A percentile compares a stretch with the other conserved stretches of the same genome.
These are phyloP conservation scores for Graphium sp. DNA, from an alignment of 2,329 filamentous ascomycete species.

Conservation along the genomic window DNA sequence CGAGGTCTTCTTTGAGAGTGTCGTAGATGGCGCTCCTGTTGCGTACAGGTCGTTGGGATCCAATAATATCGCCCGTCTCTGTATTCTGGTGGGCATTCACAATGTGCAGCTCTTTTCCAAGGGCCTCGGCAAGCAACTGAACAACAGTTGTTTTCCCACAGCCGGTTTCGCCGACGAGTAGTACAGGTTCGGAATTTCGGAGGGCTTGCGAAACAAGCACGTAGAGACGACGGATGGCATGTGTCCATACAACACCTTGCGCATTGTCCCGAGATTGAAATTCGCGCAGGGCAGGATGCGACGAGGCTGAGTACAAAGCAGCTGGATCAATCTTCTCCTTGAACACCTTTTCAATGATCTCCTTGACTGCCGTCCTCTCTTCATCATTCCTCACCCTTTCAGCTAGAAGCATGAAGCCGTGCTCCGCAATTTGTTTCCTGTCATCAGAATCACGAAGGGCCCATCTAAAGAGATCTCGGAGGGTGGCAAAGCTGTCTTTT, in stretches of 20 bases:
- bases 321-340: slow-evolving; percentile 66
- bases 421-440: slow-evolving; percentile 72
- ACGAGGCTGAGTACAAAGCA: slow-evolving; percentile 49
- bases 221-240: slow-evolving; percentile 82
- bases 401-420: slow-evolving; percentile 91
- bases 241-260: slow-evolving; percentile 78
- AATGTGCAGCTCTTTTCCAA: slow-evolving; percentile 61
- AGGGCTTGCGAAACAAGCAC: slow-evolving; percentile 77
- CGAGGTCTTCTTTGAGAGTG: slow-evolving; percentile 31
- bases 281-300: slow-evolving; percentile 36
- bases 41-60: slow-evolving; percentile 78
- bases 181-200: slow-evolving; percentile 78
- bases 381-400: slow-evolving; percentile 87
- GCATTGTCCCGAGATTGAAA: slow-evolving; percentile 27
- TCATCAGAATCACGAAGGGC: slow-evolving; percentile 71
- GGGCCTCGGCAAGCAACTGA: slow-evolving; percentile 74
- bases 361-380: slow-evolving; percentile 70
- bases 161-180: slow-evolving; percentile 90
- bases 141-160: slow-evolving; percentile 97
- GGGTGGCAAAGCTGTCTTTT: slow-evolving; percentile 90
- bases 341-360: slow-evolving; percentile 79
- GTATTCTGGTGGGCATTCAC: slow-evolving; percentile 98
- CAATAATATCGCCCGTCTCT: slow-evolving; percentile 93
- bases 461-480: slow-evolving; percentile 94
- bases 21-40: slow-evolving; percentile 63